These are phyloP conservation scores for Coleophoma eucalyptorum DNA, from an alignment of 2,329 filamentous ascomycete genomes.

Conservation along the genomic window DNA sequence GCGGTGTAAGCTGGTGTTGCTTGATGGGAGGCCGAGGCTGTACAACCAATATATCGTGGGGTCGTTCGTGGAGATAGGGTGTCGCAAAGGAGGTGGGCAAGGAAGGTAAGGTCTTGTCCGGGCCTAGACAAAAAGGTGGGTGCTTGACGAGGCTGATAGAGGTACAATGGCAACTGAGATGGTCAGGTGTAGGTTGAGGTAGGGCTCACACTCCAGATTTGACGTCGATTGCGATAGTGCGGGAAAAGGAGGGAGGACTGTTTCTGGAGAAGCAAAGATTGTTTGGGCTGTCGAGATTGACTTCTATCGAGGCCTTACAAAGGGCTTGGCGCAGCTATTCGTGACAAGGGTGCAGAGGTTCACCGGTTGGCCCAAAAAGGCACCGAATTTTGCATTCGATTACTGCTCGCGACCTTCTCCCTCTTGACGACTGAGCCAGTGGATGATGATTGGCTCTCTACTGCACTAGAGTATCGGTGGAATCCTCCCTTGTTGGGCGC, in stretches of 20 bases:
- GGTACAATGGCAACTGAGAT: not conserved
- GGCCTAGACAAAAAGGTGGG: not conserved
- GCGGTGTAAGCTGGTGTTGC: not conserved
- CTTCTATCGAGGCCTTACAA: not conserved
- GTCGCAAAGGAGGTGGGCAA: conserved; percentile 1
- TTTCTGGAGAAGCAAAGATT: too few species aligned
- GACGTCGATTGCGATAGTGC: too few species aligned
- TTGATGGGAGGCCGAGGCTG: not conserved
- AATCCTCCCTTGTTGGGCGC: too few species aligned
- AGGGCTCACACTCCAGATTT: too few species aligned
- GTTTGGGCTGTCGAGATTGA: not conserved
- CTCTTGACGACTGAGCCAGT: too few species aligned
- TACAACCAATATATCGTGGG: not conserved
- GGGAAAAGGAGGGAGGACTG: too few species aligned
- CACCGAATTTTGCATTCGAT: too few species aligned
- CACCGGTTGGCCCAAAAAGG: not conserved
- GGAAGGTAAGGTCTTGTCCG: not conserved
- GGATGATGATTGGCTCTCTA: too few species aligned
- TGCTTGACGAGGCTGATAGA: not conserved
- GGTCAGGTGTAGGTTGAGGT: too few species aligned
- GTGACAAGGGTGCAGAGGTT: not conserved
- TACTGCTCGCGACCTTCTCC: too few species aligned
- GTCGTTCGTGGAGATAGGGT: not conserved
- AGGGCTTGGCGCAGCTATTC: not conserved
- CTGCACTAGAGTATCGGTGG: too few species aligned